A percentile compares a stretch with the other conserved stretches of the same genome.
Evolutionary conservation across 176 grass and related monocot genomes (phyloP).

Genomic region (Triticum aestivum): IWGSC_CS_RefSeq_v2.1 NC_057803.1:256913270-256913769

Average conservation of each 20-base stretch:
- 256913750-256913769: not conserved
- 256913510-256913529: not conserved
- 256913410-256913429: constrained; percentile 7
- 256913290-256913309: constrained; percentile 99
- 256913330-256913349: not conserved
- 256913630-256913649: not conserved
- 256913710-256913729: not conserved
- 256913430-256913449: not conserved
- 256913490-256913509: constrained; percentile 4
- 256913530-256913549: constrained; percentile 15
- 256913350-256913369: not conserved
- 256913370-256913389: not conserved
- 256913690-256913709: not conserved
- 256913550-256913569: not conserved
- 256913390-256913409: not conserved
- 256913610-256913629: not conserved
- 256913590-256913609: not conserved
- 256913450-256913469: constrained; percentile 23
- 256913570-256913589: constrained; percentile 12
- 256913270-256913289: constrained; percentile 93
- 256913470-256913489: not conserved
- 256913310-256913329: constrained; percentile 49
- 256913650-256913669: not conserved
- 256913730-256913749: constrained; percentile 8
- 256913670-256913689: too few relatives aligned